Base-by-base conservation (phyloP, 2,329 filamentous ascomycete genomes). In the Elsinoe fawcettii region DNA sequence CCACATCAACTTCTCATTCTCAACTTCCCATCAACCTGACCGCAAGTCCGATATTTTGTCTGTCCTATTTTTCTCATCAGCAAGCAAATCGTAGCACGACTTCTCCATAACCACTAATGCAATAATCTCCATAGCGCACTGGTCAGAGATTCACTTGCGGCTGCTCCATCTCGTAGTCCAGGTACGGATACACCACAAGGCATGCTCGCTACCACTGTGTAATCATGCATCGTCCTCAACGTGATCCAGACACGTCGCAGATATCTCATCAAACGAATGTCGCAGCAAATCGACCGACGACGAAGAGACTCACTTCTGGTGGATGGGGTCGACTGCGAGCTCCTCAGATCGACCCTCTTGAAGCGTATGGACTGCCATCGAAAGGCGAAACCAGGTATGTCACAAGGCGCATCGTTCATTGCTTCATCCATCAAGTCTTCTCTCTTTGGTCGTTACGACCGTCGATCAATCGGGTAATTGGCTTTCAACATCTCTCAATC, bases 351-450 rank as follows among this genome's bases (percentile, higher is more conserved):
- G 90, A 96, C 70, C 82, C 88, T 12, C 76, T 97, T 25, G 88
- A 95, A 64, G 80, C 78, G 60, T 87, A 95, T 63, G 91, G 92
- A 1, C 79, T 96, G 62, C 89, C 89, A 3, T 96, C 90, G 1
- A 96, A 96, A 68, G 92, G 92, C 55, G 92, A 97, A 71, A 87
- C 80, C 49, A 86, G 87, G 90, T 92, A 76, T 55, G 65, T 44
- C 59, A 58, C 34, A 30, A 14, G 18, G 9, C 27, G 9, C 27
- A 5, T 5, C 27, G 27, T 5, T 30, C 27, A 5, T 9, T 30
- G 9, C 27, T 30, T 9, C 9, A 30, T 30, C 27, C 27, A 9
- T 9, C 9, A 30, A n/a, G n/a, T n/a, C n/a, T 30, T 27, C 20
- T 34, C 20, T 57, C 27, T 14, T 23, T 20, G 8, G 8, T 22